Conservation (phyloP, 2,329 filamentous ascomycete species). For the Cephalotrichum gorgonifer region DNA sequence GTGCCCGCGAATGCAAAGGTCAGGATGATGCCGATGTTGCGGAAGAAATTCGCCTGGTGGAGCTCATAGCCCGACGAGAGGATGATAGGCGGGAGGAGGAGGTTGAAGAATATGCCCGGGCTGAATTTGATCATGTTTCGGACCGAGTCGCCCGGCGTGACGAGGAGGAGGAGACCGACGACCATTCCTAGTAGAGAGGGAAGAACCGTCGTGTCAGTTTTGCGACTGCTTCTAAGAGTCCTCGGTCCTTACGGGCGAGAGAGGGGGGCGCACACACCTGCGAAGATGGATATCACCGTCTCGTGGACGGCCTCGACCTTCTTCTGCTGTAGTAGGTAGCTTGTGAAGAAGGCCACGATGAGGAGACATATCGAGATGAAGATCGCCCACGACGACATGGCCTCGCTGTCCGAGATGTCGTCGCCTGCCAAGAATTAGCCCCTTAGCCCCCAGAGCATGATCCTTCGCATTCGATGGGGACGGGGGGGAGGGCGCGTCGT, state of each 20-base stretch:
- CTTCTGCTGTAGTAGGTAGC: slow-evolving; percentile 91
- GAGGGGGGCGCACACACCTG: slow-evolving; percentile 43
- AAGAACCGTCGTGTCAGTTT: slow-evolving; percentile 1
- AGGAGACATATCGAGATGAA: slow-evolving; percentile 94
- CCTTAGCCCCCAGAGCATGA: neutral
- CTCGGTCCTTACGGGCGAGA: neutral
- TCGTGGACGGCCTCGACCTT: slow-evolving; percentile 97
- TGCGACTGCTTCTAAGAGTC: neutral
- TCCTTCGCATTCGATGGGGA: neutral
- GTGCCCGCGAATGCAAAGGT: slow-evolving; percentile 97
- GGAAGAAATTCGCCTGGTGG: slow-evolving; percentile 98
- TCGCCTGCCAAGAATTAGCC: slow-evolving; percentile 28
- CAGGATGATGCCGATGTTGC: slow-evolving; percentile 92
- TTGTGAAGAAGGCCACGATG: slow-evolving; percentile 90
- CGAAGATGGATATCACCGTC: slow-evolving; percentile 96
- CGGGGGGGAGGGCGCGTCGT: no score
- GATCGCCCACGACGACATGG: slow-evolving; percentile 91
- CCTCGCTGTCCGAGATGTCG: slow-evolving; percentile 84
- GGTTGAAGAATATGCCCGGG: slow-evolving; percentile 99
- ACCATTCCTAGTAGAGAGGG: slow-evolving; percentile 89
- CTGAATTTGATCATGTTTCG: slow-evolving; percentile 91
- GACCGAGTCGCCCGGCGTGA: slow-evolving; percentile 73
- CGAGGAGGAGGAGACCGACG: slow-evolving; percentile 77
- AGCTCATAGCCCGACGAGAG: slow-evolving; percentile 93
- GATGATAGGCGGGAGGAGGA: slow-evolving; percentile 96